Evolutionary conservation across 495 filamentous ascomycete genomes (phyloP), one percentile per base, ranked within the genome.

Genomic region (Aspergillus nanangensis): DNA sequence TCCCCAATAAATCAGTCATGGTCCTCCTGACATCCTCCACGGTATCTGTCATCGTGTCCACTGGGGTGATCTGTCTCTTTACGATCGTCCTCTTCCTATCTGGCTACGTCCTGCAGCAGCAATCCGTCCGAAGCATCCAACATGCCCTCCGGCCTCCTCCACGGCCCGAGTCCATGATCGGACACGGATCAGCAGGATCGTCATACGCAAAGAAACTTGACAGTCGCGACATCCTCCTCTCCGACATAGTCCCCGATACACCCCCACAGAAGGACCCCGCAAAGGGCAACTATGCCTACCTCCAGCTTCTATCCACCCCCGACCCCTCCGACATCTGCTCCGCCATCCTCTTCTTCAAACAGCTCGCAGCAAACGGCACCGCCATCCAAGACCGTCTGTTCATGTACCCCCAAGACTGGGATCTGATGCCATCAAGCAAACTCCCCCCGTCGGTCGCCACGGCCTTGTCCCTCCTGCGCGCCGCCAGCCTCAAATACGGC

Each of bases 21-120:
- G 71, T 75, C 35, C 71, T 75, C 21, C 48, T 75, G 35, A 71
- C 62, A 19, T 63, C 66, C 27, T 73, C 70, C 14, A 72, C 68
- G 18, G 68, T 73, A 42, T 72, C 71, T 11, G 56, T 65, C 40
- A 66, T 73, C 44, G 39, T 75, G 40, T 71, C 70, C 17, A 62
- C 63, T 36, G 65, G 66, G n/a, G 58, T 75, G 35, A 56, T 82
- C 43, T 74, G 76, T 52, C 58, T 80, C 31, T 88, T 85, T 62
- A 83, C 84, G 4, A 52, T 77, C 35, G 61, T 82, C 24, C 70
- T 88, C 38, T 88, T 88, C 56, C 65, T 86, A 22, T 83, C 84
- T 0, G 84, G 84, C 42, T 88, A 86, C 58, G 68, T 84, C 10
- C 66, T 87, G 19, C 84, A 88, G 50, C 84, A 88, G 51, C 75